A percentile compares a stretch with the other conserved stretches of the same genome.
Evolutionary conservation across 768 basidiomycete genomes (phyloP).

Genomic region (Lactifluus subvellereus): DNA sequence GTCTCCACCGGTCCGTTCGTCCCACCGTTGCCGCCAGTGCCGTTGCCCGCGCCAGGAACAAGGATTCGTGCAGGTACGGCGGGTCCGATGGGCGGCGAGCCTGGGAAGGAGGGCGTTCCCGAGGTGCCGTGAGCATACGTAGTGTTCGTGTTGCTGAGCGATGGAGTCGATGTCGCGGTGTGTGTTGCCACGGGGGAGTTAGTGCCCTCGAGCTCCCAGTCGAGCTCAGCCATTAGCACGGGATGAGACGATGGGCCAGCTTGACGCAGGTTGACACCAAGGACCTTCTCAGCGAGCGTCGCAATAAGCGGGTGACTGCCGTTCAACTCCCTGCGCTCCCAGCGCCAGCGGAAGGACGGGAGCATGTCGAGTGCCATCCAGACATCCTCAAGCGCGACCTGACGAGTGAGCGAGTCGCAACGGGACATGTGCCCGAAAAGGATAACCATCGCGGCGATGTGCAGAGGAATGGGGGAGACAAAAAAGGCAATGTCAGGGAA

Average conservation of each 20-base stretch:
- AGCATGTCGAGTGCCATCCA: slow-evolving; percentile 87
- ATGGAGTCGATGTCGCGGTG: slow-evolving; percentile 21
- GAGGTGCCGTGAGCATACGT: slow-evolving; percentile 28
- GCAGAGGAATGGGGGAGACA: slow-evolving; percentile 81
- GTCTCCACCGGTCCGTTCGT: slow-evolving; percentile 19
- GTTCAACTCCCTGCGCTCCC: slow-evolving; percentile 78
- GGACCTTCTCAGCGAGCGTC: slow-evolving; percentile 73
- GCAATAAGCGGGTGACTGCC: slow-evolving; percentile 82
- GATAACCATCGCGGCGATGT: slow-evolving; percentile 89
- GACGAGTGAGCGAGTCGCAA: slow-evolving; percentile 56
- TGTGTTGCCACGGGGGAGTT: slow-evolving; percentile 10
- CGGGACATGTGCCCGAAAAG: slow-evolving; percentile 81
- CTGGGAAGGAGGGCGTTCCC: slow-evolving; percentile 29
- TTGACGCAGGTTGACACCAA: slow-evolving; percentile 64
- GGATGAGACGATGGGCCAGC: slow-evolving; percentile 39
- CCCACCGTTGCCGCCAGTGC: background rate
- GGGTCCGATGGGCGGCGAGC: slow-evolving; percentile 21
- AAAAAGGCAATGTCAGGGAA: slow-evolving; percentile 88
- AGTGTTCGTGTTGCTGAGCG: slow-evolving; percentile 34
- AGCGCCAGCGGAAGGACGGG: slow-evolving; percentile 86
- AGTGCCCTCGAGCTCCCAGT: slow-evolving; percentile 40
- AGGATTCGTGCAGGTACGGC: slow-evolving; percentile 5
- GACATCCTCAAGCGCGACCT: slow-evolving; percentile 72
- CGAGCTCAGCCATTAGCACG: slow-evolving; percentile 38
- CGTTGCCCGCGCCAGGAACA: slow-evolving; percentile 4